Evolutionary conservation across 768 basidiomycete species (phyloP).

Genomic region (Suillus spraguei): DNA sequence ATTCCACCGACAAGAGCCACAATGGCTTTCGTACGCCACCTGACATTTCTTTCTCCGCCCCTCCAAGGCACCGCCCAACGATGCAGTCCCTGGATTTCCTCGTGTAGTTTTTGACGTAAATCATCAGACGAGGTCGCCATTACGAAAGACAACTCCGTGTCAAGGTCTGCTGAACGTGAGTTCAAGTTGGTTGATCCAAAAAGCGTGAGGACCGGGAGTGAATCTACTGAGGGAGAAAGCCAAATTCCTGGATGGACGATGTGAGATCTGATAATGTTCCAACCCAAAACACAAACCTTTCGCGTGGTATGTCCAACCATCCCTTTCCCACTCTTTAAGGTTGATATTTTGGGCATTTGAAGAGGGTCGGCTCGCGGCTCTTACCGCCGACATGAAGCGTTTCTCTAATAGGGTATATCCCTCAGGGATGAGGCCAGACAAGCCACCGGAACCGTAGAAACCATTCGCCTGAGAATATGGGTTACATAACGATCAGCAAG

Average conservation of each 20-base stretch:
- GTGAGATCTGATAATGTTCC: not conserved
- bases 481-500: not conserved
- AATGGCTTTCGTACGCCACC: slow-evolving; percentile 63
- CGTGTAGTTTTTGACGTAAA: slow-evolving; percentile 50
- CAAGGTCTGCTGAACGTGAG: slow-evolving; percentile 86
- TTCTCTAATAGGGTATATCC: slow-evolving; percentile 90
- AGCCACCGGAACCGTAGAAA: slow-evolving; percentile 85
- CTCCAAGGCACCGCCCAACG: slow-evolving; percentile 58
- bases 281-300: slow-evolving; percentile 64
- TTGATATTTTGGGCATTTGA: slow-evolving; percentile 51
- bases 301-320: slow-evolving; percentile 97
- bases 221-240: slow-evolving; percentile 61
- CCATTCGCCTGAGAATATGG: slow-evolving; percentile 78
- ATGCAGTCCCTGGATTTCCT: slow-evolving; percentile 56
- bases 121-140: slow-evolving; percentile 66
- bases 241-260: slow-evolving; percentile 71
- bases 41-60: slow-evolving; percentile 57
- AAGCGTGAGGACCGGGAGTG: slow-evolving; percentile 70
- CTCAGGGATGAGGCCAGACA: slow-evolving; percentile 94
- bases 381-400: slow-evolving; percentile 72
- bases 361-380: slow-evolving; percentile 41
- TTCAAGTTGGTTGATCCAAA: slow-evolving; percentile 97
- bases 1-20: slow-evolving; percentile 69
- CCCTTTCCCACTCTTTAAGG: slow-evolving; percentile 84
- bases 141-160: slow-evolving; percentile 89